These are phyloP conservation scores for Meyerozyma smithsonii DNA, from an alignment of 1,139 yeast species.

Conservation along the genomic window DNA sequence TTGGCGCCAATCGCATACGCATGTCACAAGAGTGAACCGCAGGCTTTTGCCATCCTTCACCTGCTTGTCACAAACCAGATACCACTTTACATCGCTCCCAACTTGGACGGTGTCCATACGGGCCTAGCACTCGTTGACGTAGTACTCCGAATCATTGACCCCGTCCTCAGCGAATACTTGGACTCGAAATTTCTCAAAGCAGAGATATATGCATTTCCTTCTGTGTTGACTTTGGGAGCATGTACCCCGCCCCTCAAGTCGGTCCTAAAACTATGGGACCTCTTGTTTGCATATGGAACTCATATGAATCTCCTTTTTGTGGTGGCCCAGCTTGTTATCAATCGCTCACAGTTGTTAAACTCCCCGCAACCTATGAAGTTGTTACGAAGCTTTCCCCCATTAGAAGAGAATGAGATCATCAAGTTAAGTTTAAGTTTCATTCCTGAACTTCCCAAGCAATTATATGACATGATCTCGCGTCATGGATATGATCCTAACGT, in stretches of 20 bases:
- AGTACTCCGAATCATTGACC: slow-evolving; percentile 69
- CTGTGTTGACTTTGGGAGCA: slow-evolving; percentile 81
- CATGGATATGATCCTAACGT: slow-evolving; percentile 64
- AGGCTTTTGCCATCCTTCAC: slow-evolving; percentile 72
- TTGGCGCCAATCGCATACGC: slow-evolving; percentile 81
- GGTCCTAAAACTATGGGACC: slow-evolving; percentile 82
- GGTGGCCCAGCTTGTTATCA: slow-evolving; percentile 76
- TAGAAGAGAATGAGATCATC: slow-evolving; percentile 72
- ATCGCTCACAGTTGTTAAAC: slow-evolving; percentile 55
- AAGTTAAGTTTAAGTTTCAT: slow-evolving; percentile 78
- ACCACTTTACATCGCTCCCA: slow-evolving; percentile 76
- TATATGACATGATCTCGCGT: slow-evolving; percentile 65
- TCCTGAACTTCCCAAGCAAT: slow-evolving; percentile 63
- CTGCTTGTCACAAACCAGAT: slow-evolving; percentile 55
- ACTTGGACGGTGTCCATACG: slow-evolving; percentile 77
- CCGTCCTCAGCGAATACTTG: slow-evolving; percentile 57
- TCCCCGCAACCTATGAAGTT: slow-evolving; percentile 70
- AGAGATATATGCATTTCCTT: slow-evolving; percentile 85
- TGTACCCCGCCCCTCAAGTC: slow-evolving; percentile 84
- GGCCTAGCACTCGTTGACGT: slow-evolving; percentile 68
- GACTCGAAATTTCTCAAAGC: slow-evolving; percentile 68
- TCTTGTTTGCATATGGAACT: slow-evolving; percentile 83
- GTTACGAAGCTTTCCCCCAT: slow-evolving; percentile 65
- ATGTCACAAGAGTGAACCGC: slow-evolving; percentile 72
- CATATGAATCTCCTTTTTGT: slow-evolving; percentile 83